Evolutionary conservation across 2,329 filamentous ascomycete species (phyloP).

Genomic region (Dactylonectria macrodidyma): DNA sequence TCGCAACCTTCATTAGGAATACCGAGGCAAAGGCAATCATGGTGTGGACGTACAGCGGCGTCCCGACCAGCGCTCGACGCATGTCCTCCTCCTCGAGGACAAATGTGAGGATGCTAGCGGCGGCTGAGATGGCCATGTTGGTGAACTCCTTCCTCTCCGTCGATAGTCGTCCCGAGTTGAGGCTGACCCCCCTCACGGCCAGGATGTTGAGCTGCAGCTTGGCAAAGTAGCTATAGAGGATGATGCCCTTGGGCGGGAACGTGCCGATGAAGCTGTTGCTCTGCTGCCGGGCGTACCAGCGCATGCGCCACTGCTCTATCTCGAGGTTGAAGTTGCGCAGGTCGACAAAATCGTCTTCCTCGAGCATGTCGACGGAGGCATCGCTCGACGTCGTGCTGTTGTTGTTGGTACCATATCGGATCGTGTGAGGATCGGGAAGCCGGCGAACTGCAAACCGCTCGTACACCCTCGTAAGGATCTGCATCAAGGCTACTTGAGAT

Average conservation of each 20-base stretch:
- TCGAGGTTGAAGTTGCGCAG: conserved; percentile 58
- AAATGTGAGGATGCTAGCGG: conserved; percentile 54
- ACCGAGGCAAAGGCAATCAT: conserved; percentile 55
- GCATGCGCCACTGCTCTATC: conserved; percentile 59
- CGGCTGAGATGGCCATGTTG: conserved; percentile 49
- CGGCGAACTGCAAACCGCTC: conserved; percentile 29
- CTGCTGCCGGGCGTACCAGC: conserved; percentile 48
- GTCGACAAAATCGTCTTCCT: conserved; percentile 54
- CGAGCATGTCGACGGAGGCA: conserved; percentile 42
- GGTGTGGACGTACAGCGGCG: conserved; percentile 54
- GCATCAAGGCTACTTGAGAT: conserved; percentile 34
- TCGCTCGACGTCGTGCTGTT: conserved; percentile 12
- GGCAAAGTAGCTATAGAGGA: conserved; percentile 42
- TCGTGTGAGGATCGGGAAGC: conserved; percentile 28
- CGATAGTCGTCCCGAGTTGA: conserved; percentile 28
- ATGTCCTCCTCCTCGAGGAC: conserved; percentile 54
- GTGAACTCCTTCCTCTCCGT: conserved; percentile 38
- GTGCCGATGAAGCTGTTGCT: conserved; percentile 48
- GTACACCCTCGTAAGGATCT: conserved; percentile 32
- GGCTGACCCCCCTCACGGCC: conserved; percentile 31
- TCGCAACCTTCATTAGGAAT: conserved; percentile 55
- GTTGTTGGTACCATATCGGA: conserved; percentile 20
- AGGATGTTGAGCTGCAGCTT: conserved; percentile 55
- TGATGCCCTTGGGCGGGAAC: conserved; percentile 59
- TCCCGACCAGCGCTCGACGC: conserved; percentile 49